Percentiles rank a stretch among this genome's conserved stretches.
These are phyloP conservation scores for Persicaria maculosa DNA, from an alignment of 148 eudicot genomes.

Conservation along the genomic window DNA sequence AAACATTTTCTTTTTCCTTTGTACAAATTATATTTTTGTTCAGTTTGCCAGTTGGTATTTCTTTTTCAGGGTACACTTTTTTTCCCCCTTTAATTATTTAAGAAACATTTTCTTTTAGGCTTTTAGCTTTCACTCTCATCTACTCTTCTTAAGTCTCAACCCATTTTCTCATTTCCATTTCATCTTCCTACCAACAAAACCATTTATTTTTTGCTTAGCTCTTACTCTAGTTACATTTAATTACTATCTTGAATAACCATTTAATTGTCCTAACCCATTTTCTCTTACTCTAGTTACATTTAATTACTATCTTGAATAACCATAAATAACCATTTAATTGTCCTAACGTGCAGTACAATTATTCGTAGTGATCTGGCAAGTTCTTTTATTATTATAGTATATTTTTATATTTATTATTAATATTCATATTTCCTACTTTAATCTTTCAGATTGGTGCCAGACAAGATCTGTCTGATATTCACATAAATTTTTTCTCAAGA, in stretches of 20 bases:
- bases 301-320: too few relatives aligned
- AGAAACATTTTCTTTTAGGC: not conserved
- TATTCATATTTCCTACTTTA: not conserved
- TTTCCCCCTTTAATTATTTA: not conserved
- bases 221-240: constrained; percentile 4
- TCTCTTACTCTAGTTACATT: not conserved
- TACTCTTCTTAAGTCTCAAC: constrained; percentile 2
- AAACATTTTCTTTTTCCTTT: not conserved
- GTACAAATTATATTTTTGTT: not conserved
- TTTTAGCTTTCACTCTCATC: constrained; percentile 4
- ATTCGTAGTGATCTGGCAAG: constrained; percentile 3
- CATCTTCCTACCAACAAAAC: constrained; percentile 5
- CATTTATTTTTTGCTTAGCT: constrained; percentile 3
- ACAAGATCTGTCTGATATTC: not conserved
- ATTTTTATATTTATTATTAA: not conserved
- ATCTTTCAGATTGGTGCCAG: constrained; percentile 5
- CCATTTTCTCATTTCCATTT: not conserved
- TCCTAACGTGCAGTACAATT: not conserved
- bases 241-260: too few relatives aligned
- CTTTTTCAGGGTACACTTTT: constrained; percentile 1
- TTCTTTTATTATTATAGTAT: not conserved
- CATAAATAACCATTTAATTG: not conserved
- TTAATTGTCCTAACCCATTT: not conserved
- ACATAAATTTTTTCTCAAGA: not conserved
- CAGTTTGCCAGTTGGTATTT: constrained; percentile 5